A percentile compares a stretch with the other conserved stretches of the same genome.
Conservation (phyloP, 192 early-diverging fungal species). For the Lunasporangiospora selenospora region DNA sequence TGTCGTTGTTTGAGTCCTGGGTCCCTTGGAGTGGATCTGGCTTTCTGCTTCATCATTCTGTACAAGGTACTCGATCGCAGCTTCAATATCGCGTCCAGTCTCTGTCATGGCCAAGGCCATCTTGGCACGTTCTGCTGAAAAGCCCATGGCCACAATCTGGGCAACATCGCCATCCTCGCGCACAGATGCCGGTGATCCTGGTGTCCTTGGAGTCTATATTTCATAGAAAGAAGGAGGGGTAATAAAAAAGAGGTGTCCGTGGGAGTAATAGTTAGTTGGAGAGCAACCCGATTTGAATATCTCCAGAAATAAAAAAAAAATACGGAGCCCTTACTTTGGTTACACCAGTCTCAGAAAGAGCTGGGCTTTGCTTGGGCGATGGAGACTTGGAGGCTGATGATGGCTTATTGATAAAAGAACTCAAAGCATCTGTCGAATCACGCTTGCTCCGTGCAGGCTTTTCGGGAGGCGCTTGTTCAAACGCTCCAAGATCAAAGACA, state of each 20-base stretch:
- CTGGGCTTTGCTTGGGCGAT: constrained; percentile 10
- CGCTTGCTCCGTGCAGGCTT: constrained; percentile 13
- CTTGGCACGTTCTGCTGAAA: constrained; percentile 67
- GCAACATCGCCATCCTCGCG: constrained; percentile 63
- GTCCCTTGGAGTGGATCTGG: constrained; percentile 17
- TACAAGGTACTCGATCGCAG: constrained; percentile 58
- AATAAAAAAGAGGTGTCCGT: constrained; percentile 3
- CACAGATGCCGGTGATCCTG: not conserved
- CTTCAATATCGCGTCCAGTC: constrained; percentile 63
- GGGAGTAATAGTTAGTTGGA: no score
- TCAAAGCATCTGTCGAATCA: constrained; percentile 30
- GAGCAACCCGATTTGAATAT: no score
- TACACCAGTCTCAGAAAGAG: constrained; percentile 12
- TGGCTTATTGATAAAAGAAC: constrained; percentile 39
- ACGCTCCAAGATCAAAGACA: constrained; percentile 37
- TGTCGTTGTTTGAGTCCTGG: not conserved
- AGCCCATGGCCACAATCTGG: constrained; percentile 84
- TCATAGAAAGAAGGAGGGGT: no score
- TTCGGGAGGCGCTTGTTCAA: constrained; percentile 32
- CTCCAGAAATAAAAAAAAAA: no score
- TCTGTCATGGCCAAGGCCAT: constrained; percentile 74
- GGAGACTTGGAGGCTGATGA: constrained; percentile 12
- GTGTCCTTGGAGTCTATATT: not conserved
- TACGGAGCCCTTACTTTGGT: no score
- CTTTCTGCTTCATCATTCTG: constrained; percentile 46